Base-by-base conservation (phyloP, 768 basidiomycete genomes). In the Boletus rubescentipes region DNA sequence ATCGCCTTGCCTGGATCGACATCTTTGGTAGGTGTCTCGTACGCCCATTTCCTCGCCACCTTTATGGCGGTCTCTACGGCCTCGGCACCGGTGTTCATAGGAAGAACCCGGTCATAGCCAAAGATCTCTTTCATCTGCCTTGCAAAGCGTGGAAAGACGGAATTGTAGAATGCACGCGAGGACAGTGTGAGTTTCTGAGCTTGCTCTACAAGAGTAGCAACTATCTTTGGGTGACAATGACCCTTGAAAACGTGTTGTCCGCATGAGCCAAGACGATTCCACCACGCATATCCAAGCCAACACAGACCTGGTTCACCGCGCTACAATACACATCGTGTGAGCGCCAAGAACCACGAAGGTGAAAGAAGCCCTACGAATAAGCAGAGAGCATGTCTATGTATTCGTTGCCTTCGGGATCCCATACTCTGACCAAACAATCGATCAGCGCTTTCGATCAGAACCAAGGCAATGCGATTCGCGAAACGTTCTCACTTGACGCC, bases 61-160 rank as follows among this genome's bases (percentile, higher is more conserved):
- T 99, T 99, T 69, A 99, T 72, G n/a, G 87, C 84, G 0, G 95
- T 97, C 76, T 99, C 97, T 50, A 98, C 97, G 9, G 97, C 97
- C 67, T 99, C 97, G 1, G 94, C 94, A 42, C 96, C 96, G 1
- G 96, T 98, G 79, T 99, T 99, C 94, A 98, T 97, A 21, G 96
- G 95, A 9, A 98, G 78, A 2, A 97, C 93, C 86, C 93, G 94
- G 58, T 96, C 95, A 70, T 90, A 98, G 12, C 87, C 87, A 66
- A 96, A 93, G 73, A 90, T 82, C 54, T 83, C 75, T 2, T 89
- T 92, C 54, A 98, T 78, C 69, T 84, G 81, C 74, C 90, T 79
- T 1, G 94, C 93, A 70, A 94, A 99, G n/a, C 77, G 79, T 0
- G 93, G 94, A 61, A 99, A 91, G 58, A 87, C 80, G 43, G 86